phyloP scores from a whole-genome alignment of 2,329 filamentous ascomycete genomes.

The Knoxdaviesia proteae region DNA sequence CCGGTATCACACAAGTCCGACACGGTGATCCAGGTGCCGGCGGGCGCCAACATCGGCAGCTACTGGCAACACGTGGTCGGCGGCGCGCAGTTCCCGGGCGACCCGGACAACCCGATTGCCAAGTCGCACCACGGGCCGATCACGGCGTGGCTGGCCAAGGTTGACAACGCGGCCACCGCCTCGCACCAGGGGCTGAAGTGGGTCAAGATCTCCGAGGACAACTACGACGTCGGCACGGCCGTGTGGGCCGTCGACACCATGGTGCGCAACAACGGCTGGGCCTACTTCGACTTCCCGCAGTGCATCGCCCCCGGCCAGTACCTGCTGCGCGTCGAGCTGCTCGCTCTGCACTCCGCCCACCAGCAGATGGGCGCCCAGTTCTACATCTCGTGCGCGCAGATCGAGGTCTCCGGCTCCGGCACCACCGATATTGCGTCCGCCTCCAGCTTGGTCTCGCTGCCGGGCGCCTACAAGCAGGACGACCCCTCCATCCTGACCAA shows the following conservation, averaged over 20 bases:
- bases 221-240: constrained; percentile 18
- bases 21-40: constrained; percentile 24
- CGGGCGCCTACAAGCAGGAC: constrained; percentile 20
- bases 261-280: constrained; percentile 21
- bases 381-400: constrained; percentile 34
- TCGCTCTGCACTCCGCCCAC: constrained; percentile 25
- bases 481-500: constrained; percentile 24
- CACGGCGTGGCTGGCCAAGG: constrained; percentile 30
- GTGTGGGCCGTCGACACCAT: constrained; percentile 27
- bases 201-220: constrained; percentile 35
- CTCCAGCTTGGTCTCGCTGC: constrained; percentile 19
- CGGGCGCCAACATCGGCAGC: constrained; percentile 29
- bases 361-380: constrained; percentile 26
- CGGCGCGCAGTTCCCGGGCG: constrained; percentile 25
- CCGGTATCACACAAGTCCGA: constrained; percentile 17
- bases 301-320: constrained; percentile 32
- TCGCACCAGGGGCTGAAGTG: constrained; percentile 20
- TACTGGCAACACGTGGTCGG: constrained; percentile 33
- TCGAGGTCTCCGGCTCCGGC: constrained; percentile 31
- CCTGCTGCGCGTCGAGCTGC: constrained; percentile 29
- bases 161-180: constrained; percentile 25
- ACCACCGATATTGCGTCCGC: constrained; percentile 27
- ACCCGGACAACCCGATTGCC: constrained; percentile 32
- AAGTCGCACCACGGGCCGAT: constrained; percentile 31
- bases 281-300: constrained; percentile 25